Conservation (phyloP, 2,329 filamentous ascomycete species). For the Pseudonectria buxi region DNA sequence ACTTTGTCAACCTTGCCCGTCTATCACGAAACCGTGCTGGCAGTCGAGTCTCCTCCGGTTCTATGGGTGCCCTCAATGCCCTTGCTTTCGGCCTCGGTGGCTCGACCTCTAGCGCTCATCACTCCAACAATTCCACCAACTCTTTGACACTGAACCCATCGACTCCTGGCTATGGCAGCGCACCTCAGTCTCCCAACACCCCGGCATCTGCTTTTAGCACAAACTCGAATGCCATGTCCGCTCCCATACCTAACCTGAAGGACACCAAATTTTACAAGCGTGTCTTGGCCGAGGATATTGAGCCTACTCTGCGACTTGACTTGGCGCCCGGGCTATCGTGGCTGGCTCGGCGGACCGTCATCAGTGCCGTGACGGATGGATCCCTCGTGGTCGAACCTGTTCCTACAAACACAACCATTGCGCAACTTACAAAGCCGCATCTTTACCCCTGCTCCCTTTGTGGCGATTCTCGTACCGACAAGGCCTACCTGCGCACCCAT, state of each 20-base stretch:
- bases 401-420: slow-evolving; percentile 49
- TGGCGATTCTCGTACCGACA: slow-evolving; percentile 70
- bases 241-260: slow-evolving; percentile 59
- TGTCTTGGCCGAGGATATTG: slow-evolving; percentile 80
- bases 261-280: slow-evolving; percentile 95
- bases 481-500: slow-evolving; percentile 69
- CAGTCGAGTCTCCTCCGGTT: slow-evolving; percentile 66
- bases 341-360: slow-evolving; percentile 79
- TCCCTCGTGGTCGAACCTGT: slow-evolving; percentile 86
- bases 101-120: slow-evolving; percentile 39
- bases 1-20: slow-evolving; percentile 73
- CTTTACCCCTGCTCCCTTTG: slow-evolving; percentile 75
- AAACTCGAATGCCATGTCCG: slow-evolving; percentile 29
- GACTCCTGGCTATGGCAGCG: slow-evolving; percentile 41
- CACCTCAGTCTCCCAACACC: slow-evolving; percentile 53
- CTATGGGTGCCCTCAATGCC: slow-evolving; percentile 45
- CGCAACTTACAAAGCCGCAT: slow-evolving; percentile 44
- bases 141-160: slow-evolving; percentile 50
- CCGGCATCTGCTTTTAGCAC: slow-evolving; percentile 47
- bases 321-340: slow-evolving; percentile 86
- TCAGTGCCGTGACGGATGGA: slow-evolving; percentile 77
- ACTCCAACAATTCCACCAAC: slow-evolving; percentile 54
- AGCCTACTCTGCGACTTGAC: slow-evolving; percentile 87
- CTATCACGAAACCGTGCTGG: slow-evolving; percentile 54
- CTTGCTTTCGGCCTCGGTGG: slow-evolving; percentile 40